Base-by-base conservation (phyloP, 78 protist species). In the Dictyostelium purpureum region DNA sequence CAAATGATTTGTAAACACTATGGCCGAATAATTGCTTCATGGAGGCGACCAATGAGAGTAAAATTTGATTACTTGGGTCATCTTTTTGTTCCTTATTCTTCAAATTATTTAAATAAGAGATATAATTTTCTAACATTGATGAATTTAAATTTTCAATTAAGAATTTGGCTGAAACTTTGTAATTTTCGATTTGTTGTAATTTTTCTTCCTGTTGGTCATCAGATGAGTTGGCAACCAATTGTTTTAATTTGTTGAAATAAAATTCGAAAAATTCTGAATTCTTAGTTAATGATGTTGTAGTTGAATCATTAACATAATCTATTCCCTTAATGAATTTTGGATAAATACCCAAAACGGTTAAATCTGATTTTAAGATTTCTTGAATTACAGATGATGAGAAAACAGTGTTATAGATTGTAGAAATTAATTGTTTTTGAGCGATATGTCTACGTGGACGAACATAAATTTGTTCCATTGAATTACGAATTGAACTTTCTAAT, bases 391-490 rank as follows among this genome's bases (percentile, higher is more conserved):
- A n/a, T 45, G 11, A 3, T 16, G 11, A 45, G 43, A 71, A 71
- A 16, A 45, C 19, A 21, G n/a, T 16, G 9, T 45, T 11, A 57
- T 28, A 77, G 21, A 77, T 35, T 21, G 18, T 40, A 24, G 9
- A 40, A 57, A 85, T 76, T 4, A 42, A 24, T n/a, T 38, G 40
- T 28, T 76, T 42, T 73, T 85, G 92, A 33, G 43, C 10, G 38
- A 31, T 12, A 51, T 51, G 82, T 43, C 92, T 59, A 40, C 92
- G 45, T 70, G 92, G 92, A 73, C 92, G 81, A 70, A 85, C 45
- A 67, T 56, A 85, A 12, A 85, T 85, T 57, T 85, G 92, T 42
- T 85, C 79, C 92, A 85, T 85, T 43, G 92, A 85, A 47, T 57
- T 31, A 35, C 24, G 21, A 21, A 70, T 21, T 21, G 92, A 11